Base-by-base conservation (phyloP, 495 filamentous ascomycete genomes). In the Pyrenula aspistea region DNA sequence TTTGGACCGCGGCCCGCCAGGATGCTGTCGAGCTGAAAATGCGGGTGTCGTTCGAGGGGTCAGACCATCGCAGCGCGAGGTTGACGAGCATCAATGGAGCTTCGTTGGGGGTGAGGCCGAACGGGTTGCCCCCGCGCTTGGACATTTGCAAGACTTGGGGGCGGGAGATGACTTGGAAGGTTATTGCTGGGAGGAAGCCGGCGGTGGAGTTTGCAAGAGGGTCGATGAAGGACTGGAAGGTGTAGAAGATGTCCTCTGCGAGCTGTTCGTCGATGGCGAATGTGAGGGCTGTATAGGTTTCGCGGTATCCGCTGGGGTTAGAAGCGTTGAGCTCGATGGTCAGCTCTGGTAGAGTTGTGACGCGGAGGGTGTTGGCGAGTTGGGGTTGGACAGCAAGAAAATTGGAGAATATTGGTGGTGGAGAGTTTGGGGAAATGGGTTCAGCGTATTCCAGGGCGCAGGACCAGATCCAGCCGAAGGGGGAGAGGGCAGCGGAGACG, bases 71-170 rank as follows among this genome's bases (percentile, higher is more conserved):
- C 53, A 61, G 67, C 8, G 65, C 55, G 11, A 72, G 23, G 20
- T 72, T 68, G 56, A 72, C 61, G 2, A 76, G 51, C 1, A 69
- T 59, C 12, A 80, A 60, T 2, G 74, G 73, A 1, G 67, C 68
- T 2, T 66, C 57, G 0, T 71, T 65, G 0, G 63, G 59, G 2
- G 73, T 65, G 0, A 83, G 59, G 2, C 81, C 81, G 15, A 84
- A 63, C 2, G 76, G 68, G 59, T 83, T 83, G 0, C 77, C 79
- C 2, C 79, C 80, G 22, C 63, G 65, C 12, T 67, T 70, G 15
- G 60, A 58, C 57, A 73, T 74, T 23, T 72, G 66, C 10, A 68
- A 57, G 10, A 70, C 69, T 24, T 71, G 70, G 3, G 64, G 54
- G 21, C 53, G 65, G 1, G 72, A 73, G 24, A 82, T 65, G 2